Evolutionary conservation across 2,329 filamentous ascomycete species (phyloP).

Genomic region (Didymella arachidicola): DNA sequence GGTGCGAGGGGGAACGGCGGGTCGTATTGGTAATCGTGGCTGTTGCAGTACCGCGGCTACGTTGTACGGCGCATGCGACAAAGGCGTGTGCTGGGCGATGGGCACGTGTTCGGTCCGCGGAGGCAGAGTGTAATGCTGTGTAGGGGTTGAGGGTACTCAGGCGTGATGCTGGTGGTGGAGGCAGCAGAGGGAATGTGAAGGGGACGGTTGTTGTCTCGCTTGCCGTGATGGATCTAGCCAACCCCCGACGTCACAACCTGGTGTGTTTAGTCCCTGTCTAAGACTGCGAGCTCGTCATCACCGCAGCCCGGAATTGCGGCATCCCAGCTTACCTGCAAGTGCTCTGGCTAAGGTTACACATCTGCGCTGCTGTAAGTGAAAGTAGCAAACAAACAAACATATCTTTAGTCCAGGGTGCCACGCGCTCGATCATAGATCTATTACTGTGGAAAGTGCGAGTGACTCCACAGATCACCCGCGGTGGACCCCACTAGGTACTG

Average conservation of each 20-base stretch:
- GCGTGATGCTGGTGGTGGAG: slow-evolving; percentile 13
- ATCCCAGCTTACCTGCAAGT: neutral
- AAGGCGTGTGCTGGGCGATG: slow-evolving; percentile 4
- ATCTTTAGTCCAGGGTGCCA: neutral
- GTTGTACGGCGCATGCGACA: slow-evolving; percentile 14
- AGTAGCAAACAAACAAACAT: neutral
- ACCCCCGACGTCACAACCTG: slow-evolving; percentile 19
- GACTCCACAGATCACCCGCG: slow-evolving; percentile 18
- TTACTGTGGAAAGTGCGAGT: slow-evolving; percentile 20
- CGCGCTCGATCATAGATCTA: slow-evolving; percentile 4
- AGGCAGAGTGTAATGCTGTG: slow-evolving; percentile 5
- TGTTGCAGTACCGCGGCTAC: slow-evolving; percentile 13
- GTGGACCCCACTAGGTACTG: slow-evolving; percentile 16
- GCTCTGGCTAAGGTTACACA: neutral
- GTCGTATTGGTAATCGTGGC: slow-evolving; percentile 43
- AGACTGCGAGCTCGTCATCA: slow-evolving; percentile 13
- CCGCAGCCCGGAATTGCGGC: slow-evolving; percentile 4
- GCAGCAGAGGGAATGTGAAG: slow-evolving; percentile 14
- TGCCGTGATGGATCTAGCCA: slow-evolving; percentile 20
- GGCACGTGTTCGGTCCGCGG: slow-evolving; percentile 20
- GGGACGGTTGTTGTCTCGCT: slow-evolving; percentile 21
- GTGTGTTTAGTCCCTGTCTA: slow-evolving; percentile 12
- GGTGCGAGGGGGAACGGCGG: slow-evolving; percentile 27
- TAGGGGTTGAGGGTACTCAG: slow-evolving; percentile 5
- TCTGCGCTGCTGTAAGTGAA: neutral